phyloP scores from a whole-genome alignment of 2,329 filamentous ascomycete genomes.

The Lizonia empirigonia region DNA sequence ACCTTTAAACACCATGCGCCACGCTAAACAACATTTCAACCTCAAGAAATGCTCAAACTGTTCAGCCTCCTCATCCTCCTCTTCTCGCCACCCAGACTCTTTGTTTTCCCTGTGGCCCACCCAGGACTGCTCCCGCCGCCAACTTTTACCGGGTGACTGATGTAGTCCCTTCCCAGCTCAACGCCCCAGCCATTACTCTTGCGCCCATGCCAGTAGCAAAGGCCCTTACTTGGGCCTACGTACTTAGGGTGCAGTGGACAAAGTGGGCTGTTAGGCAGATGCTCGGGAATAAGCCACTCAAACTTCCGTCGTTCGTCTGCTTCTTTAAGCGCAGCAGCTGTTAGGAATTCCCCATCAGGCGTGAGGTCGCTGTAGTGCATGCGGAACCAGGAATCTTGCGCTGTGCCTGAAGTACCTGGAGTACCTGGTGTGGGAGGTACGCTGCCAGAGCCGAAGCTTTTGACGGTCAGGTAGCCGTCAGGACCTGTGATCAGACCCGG shows the following conservation, averaged over 20 bases:
- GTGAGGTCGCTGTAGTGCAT: conserved; percentile 9
- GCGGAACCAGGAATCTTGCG: conserved; percentile 23
- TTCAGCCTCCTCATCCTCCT: conserved; percentile 26
- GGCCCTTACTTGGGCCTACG: conserved; percentile 43
- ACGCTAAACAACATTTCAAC: neutral
- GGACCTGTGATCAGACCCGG: conserved; percentile 7
- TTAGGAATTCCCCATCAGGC: conserved; percentile 12
- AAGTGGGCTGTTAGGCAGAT: conserved; percentile 51
- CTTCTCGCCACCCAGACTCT: conserved; percentile 1
- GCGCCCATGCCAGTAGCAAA: conserved; percentile 51
- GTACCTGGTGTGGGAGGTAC: neutral
- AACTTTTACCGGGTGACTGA: neutral
- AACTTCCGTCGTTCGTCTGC: conserved; percentile 41
- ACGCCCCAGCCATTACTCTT: conserved; percentile 14
- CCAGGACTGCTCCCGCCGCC: conserved; percentile 2
- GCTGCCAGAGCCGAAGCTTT: neutral
- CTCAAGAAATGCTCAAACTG: conserved; percentile 20
- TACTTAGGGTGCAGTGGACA: conserved; percentile 53
- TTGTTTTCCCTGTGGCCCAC: conserved; percentile 11
- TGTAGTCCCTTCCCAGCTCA: conserved; percentile 1
- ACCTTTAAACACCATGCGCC: neutral
- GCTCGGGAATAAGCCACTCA: conserved; percentile 52
- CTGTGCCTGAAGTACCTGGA: too few species aligned
- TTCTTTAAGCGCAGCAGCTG: conserved; percentile 17
- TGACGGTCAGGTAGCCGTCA: conserved; percentile 19